Percentiles rank a stretch among this genome's conserved stretches.
phyloP scores from a whole-genome alignment of 495 filamentous ascomycete species.

The Podospora comata region DNA sequence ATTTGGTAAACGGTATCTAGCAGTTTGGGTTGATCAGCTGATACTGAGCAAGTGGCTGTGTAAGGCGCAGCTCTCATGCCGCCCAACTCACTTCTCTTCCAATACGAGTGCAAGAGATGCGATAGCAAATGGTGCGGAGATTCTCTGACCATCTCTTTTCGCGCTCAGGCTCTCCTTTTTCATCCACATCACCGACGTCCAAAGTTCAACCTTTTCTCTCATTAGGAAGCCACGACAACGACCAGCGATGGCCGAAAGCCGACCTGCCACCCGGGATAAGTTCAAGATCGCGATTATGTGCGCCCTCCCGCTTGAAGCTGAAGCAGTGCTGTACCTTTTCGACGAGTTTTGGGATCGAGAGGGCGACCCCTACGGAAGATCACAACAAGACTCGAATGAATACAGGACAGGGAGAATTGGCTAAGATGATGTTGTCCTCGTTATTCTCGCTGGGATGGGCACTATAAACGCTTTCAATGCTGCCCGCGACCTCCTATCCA shows the following conservation, averaged over 20 bases:
- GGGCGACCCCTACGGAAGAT: conserved; percentile 23
- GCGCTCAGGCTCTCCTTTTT: too few species aligned
- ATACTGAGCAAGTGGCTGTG: too few species aligned
- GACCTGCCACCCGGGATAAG: conserved; percentile 11
- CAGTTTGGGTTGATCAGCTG: too few species aligned
- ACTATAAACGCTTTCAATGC: conserved; percentile 32
- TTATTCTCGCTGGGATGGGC: conserved; percentile 34
- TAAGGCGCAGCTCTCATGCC: too few species aligned
- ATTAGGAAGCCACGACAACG: too few species aligned
- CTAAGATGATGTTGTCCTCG: conserved; percentile 36
- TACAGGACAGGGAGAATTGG: conserved; percentile 41
- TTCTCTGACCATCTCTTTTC: too few species aligned
- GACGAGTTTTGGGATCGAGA: conserved; percentile 32
- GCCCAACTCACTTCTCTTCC: too few species aligned
- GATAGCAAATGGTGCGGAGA: too few species aligned
- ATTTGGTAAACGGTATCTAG: too few species aligned
- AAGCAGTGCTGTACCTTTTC: conserved; percentile 27
- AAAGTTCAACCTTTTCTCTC: too few species aligned
- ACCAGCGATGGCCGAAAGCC: neutral
- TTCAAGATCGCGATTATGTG: conserved; percentile 39
- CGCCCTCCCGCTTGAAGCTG: conserved; percentile 32
- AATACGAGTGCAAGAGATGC: too few species aligned
- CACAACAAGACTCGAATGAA: conserved; percentile 28
- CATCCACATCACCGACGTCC: too few species aligned
- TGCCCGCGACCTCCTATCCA: conserved; percentile 29